phyloP scores from a whole-genome alignment of 495 filamentous ascomycete genomes.

The Sordaria brevicollis region DNA sequence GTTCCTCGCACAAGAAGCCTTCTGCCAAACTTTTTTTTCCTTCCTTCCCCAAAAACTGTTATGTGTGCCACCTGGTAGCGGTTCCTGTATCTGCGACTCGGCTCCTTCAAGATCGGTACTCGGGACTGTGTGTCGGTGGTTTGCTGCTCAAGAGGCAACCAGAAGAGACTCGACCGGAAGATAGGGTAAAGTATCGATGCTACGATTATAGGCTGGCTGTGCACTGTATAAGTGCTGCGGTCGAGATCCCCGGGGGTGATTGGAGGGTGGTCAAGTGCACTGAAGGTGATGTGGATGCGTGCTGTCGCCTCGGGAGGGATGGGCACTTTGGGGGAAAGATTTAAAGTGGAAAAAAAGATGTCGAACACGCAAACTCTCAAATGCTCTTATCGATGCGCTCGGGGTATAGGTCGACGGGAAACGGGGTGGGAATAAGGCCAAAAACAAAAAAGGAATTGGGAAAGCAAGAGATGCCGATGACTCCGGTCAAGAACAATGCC shows the following conservation, averaged over 20 bases:
- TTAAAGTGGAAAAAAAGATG: background rate
- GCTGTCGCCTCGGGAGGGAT: background rate
- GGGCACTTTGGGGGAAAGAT: background rate
- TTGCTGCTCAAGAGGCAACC: background rate
- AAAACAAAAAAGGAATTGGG: slow-evolving; percentile 13
- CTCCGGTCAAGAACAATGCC: slow-evolving; percentile 14
- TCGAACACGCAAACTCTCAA: background rate
- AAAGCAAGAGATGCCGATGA: slow-evolving; percentile 12
- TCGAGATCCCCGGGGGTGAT: background rate
- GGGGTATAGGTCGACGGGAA: background rate
- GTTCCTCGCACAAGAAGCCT: background rate
- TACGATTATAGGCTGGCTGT: background rate
- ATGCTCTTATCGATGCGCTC: background rate
- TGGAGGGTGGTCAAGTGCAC: background rate
- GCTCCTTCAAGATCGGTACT: background rate
- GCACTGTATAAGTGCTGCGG: background rate
- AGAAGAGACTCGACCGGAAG: background rate
- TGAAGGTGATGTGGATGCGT: too few relatives aligned
- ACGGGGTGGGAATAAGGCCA: slow-evolving; percentile 5
- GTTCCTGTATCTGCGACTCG: background rate
- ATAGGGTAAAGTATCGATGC: background rate
- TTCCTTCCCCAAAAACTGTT: background rate
- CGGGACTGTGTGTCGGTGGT: background rate
- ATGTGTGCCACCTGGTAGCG: background rate
- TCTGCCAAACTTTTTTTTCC: background rate